Conservation (phyloP, 192 early-diverging fungal species). For the Physocladia obscura region DNA sequence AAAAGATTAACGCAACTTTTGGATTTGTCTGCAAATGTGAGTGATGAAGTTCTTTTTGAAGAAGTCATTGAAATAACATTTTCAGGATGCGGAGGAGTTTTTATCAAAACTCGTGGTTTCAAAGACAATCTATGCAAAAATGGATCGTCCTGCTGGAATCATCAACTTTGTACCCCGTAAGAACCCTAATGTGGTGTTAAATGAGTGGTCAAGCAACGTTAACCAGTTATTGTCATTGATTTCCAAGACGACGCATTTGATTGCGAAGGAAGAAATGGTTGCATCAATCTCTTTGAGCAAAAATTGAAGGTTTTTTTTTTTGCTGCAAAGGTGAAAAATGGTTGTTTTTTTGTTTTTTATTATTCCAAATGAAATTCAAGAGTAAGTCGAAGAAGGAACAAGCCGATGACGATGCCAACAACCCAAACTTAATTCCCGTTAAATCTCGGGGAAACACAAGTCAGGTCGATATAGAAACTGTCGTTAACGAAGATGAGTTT, state of each 20-base stretch:
- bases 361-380: no score
- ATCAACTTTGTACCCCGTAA: conserved; percentile 82
- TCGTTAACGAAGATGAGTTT: neutral
- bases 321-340: no score
- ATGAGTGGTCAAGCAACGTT: conserved; percentile 91
- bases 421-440: conserved; percentile 29
- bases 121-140: conserved; percentile 93
- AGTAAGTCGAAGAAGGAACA: neutral
- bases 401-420: conserved; percentile 13
- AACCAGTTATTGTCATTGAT: conserved; percentile 84
- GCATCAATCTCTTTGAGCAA: conserved; percentile 32
- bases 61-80: neutral
- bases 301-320: no score
- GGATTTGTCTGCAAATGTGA: conserved; percentile 73
- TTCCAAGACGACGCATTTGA: conserved; percentile 79
- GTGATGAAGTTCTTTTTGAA: neutral
- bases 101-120: conserved; percentile 89
- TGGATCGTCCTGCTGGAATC: conserved; percentile 89
- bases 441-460: neutral
- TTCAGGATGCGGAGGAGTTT: conserved; percentile 84
- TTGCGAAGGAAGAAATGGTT: conserved; percentile 64
- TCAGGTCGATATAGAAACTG: neutral
- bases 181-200: conserved; percentile 86
- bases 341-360: no score
- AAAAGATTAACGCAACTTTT: conserved; percentile 86